Evolutionary conservation across 768 basidiomycete genomes (phyloP).

Genomic region (Serendipita vermifera): DNA sequence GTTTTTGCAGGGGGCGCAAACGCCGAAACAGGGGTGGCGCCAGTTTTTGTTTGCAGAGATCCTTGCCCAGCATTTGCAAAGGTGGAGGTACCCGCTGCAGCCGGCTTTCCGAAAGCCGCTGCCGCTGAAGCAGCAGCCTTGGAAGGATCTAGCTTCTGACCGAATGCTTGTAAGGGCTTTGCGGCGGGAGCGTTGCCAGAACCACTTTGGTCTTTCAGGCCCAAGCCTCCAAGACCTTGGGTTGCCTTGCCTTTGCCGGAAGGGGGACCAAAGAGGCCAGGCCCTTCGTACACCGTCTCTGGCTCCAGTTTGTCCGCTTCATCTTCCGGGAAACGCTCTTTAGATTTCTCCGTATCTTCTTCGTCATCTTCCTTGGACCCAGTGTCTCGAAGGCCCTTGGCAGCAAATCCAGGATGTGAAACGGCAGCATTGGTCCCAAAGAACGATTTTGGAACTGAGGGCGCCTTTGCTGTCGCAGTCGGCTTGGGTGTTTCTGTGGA

Average conservation of each 20-base stretch:
- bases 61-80: neutral
- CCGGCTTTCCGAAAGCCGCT: neutral
- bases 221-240: neutral
- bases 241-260: neutral
- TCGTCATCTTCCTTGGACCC: conserved; percentile 12
- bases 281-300: neutral
- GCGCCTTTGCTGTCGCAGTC: neutral
- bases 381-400: neutral
- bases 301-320: conserved; percentile 12
- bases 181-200: neutral
- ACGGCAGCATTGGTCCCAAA: neutral
- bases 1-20: conserved; percentile 21
- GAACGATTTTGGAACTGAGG: neutral
- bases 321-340: conserved; percentile 12
- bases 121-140: neutral
- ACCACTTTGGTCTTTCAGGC: neutral
- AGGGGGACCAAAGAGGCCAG: neutral
- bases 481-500: neutral
- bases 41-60: neutral
- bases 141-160: neutral
- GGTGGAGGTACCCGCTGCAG: too few relatives aligned
- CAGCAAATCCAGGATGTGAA: neutral
- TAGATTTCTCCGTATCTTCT: neutral
- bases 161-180: neutral
- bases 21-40: conserved; percentile 1